Conservation (phyloP, 106 monocot genomes). For the Platanthera guangdongensis region DNA sequence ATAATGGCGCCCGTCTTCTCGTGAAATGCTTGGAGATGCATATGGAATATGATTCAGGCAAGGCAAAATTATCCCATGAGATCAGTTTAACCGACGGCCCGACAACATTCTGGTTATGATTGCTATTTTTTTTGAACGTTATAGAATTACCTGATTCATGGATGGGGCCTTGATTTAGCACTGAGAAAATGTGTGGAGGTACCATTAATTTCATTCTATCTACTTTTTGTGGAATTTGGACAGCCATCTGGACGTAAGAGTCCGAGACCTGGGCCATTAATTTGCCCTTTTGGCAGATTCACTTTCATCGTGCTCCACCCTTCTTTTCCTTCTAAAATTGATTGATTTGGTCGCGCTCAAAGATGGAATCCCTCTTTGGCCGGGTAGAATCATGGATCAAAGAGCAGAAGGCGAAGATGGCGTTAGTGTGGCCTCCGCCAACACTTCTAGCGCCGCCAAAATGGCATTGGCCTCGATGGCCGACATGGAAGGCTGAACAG, state of each 20-base stretch:
- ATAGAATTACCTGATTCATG: constrained; percentile 51
- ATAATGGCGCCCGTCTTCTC: constrained; percentile 59
- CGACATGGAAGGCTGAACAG: constrained; percentile 29
- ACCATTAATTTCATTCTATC: constrained; percentile 2
- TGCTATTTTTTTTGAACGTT: background rate
- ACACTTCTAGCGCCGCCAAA: constrained; percentile 8
- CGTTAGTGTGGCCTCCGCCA: constrained; percentile 18
- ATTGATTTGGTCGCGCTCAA: background rate
- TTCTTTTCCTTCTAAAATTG: background rate
- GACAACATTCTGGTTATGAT: background rate
- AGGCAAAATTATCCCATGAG: background rate
- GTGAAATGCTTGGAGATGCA: constrained; percentile 44
- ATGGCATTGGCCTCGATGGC: constrained; percentile 44
- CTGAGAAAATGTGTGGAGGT: constrained; percentile 53
- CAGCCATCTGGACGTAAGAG: too few relatives aligned
- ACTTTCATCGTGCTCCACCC: background rate
- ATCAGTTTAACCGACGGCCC: background rate
- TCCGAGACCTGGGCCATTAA: too few relatives aligned
- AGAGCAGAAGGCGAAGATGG: constrained; percentile 41
- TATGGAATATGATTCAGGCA: constrained; percentile 61
- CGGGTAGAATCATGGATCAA: constrained; percentile 72
- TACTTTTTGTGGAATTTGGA: background rate
- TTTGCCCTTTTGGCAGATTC: too few relatives aligned
- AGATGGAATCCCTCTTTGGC: constrained; percentile 46
- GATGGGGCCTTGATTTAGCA: constrained; percentile 51